phyloP scores from a whole-genome alignment of 2,329 filamentous ascomycete genomes.

The Aspergillus sp. region DNA sequence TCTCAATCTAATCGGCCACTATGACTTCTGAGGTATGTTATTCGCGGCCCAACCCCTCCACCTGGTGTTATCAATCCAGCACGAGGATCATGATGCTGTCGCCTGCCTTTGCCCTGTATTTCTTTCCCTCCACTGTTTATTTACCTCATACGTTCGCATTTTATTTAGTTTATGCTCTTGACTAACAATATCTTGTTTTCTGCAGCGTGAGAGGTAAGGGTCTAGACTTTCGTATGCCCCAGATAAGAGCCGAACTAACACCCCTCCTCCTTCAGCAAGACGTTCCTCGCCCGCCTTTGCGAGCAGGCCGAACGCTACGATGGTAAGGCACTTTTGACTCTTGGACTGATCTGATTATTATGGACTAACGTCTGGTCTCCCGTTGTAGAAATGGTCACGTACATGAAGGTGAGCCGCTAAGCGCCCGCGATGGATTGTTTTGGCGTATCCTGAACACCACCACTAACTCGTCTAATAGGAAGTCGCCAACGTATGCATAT shows the following conservation, averaged over 20 bases:
- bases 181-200: conserved; percentile 21
- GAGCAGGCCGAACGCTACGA: conserved; percentile 99
- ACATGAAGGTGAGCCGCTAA: conserved; percentile 77
- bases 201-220: conserved; percentile 68
- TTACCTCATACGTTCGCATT: conserved; percentile 8
- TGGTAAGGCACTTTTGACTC: conserved; percentile 56
- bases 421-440: conserved; percentile 5
- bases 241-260: conserved; percentile 37
- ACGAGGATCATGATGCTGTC: conserved; percentile 2
- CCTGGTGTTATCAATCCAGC: conserved; percentile 33
- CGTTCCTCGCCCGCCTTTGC: conserved; percentile 98
- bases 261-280: conserved; percentile 69
- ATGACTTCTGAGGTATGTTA: conserved; percentile 65
- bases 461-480: conserved; percentile 57
- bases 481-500: conserved; percentile 77
- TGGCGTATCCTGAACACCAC: conserved; percentile 4
- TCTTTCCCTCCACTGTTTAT: neutral
- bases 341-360: conserved; percentile 9
- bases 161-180: conserved; percentile 3
- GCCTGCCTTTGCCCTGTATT: conserved; percentile 4
- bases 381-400: conserved; percentile 84
- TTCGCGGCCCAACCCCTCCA: conserved; percentile 37
- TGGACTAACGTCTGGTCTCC: conserved; percentile 25
- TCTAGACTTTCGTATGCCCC: conserved; percentile 30
- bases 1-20: conserved; percentile 53